Evolutionary conservation across 1,284 basidiomycete species (phyloP).

Genomic region (Fomes fomentarius): DNA sequence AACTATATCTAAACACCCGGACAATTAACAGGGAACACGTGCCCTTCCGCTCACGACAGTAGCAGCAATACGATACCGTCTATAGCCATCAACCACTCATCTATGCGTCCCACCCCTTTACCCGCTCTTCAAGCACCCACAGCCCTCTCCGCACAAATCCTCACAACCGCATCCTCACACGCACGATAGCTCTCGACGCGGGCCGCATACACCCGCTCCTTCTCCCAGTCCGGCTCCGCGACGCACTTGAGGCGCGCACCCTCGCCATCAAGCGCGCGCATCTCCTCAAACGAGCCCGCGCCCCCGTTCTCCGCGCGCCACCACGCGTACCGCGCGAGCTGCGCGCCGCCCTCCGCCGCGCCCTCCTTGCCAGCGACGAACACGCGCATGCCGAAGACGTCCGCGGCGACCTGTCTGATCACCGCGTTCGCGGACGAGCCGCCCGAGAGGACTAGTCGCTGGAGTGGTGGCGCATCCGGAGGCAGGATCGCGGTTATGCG

Average conservation of each 20-base stretch:
- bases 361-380: constrained; percentile 72
- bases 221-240: constrained; percentile 52
- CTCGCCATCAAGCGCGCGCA: constrained; percentile 50
- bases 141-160: constrained; percentile 24
- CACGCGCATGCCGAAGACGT: constrained; percentile 77
- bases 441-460: constrained; percentile 78
- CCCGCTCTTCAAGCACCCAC: constrained; percentile 1
- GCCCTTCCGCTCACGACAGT: too few species aligned
- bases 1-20: too few species aligned
- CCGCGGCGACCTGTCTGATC: constrained; percentile 78
- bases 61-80: too few species aligned
- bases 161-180: constrained; percentile 45
- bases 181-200: constrained; percentile 40
- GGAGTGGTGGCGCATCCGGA: constrained; percentile 56
- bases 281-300: constrained; percentile 63
- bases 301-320: constrained; percentile 54
- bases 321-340: constrained; percentile 72
- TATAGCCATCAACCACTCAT: too few species aligned
- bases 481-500: constrained; percentile 73
- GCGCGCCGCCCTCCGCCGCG: constrained; percentile 71
- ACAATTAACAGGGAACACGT: too few species aligned
- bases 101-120: too few species aligned
- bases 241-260: constrained; percentile 58
- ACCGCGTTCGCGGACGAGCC: constrained; percentile 79
- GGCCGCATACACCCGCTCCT: constrained; percentile 34